These are phyloP conservation scores for Amylostereum areolatum DNA, from an alignment of 1,284 basidiomycete species.

Conservation along the genomic window DNA sequence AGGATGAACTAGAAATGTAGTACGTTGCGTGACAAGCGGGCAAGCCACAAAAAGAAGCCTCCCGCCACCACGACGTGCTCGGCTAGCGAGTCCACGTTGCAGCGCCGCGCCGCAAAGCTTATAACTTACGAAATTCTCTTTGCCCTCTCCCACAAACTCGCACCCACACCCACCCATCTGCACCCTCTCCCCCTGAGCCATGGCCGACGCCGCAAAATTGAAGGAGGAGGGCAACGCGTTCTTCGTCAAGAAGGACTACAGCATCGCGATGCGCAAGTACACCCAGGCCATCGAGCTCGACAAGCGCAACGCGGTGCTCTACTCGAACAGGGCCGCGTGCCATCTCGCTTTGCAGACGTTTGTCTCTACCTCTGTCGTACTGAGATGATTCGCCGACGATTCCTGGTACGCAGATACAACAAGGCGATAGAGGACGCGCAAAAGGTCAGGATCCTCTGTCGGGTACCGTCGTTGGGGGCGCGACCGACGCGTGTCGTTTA, in stretches of 20 bases:
- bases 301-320: constrained; percentile 26
- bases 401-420: neutral
- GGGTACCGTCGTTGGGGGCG: no score
- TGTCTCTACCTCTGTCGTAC: neutral
- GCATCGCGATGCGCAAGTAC: constrained; percentile 26
- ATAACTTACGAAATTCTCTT: no score
- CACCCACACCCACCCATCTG: no score
- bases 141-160: no score
- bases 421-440: constrained; percentile 2
- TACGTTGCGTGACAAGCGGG: no score
- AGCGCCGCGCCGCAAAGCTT: no score
- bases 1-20: no score
- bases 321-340: constrained; percentile 32
- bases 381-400: neutral
- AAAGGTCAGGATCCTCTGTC: constrained; percentile 4
- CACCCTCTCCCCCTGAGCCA: no score
- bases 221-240: constrained; percentile 32
- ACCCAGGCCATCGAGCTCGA: constrained; percentile 26
- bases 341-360: constrained; percentile 16
- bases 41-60: no score
- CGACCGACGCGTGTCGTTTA: neutral
- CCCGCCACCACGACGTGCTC: no score
- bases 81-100: no score
- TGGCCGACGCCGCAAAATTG: constrained; percentile 17
- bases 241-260: constrained; percentile 25